Conservation (phyloP, 2,329 filamentous ascomycete genomes). For the Berkeleyomyces basicola region DNA sequence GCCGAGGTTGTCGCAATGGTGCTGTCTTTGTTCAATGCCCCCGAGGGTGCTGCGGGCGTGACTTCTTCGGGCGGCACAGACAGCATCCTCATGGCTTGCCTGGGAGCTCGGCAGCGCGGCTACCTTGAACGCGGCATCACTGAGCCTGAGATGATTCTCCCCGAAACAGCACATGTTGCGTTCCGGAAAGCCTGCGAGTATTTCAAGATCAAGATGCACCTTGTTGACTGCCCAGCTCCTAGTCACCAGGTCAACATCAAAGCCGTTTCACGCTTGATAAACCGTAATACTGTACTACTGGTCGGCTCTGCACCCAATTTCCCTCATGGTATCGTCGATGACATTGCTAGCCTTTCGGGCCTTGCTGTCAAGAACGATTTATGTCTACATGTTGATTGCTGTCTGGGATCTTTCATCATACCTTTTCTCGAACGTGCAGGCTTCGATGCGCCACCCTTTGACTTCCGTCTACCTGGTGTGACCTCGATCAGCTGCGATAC, state of each 20-base stretch:
- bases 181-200: conserved; percentile 92
- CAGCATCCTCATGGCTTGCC: conserved; percentile 88
- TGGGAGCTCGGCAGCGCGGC: conserved; percentile 80
- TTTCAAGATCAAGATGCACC: conserved; percentile 90
- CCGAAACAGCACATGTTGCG: conserved; percentile 85
- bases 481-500: conserved; percentile 94
- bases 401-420: conserved; percentile 85
- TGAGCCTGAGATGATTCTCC: conserved; percentile 94
- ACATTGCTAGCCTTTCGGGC: conserved; percentile 70
- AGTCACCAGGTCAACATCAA: conserved; percentile 68
- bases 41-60: conserved; percentile 68
- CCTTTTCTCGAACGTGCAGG: conserved; percentile 87
- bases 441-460: conserved; percentile 74
- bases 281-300: conserved; percentile 82
- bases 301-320: conserved; percentile 96
- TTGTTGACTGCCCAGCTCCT: conserved; percentile 74
- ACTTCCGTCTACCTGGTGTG: conserved; percentile 86
- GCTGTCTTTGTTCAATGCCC: conserved; percentile 74
- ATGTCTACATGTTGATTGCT: conserved; percentile 93
- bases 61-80: conserved; percentile 89
- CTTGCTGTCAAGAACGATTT: conserved; percentile 65
- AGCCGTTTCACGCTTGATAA: conserved; percentile 69
- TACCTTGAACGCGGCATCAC: conserved; percentile 72
- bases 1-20: conserved; percentile 96
- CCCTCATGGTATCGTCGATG: conserved; percentile 94